Conservation (phyloP, 2,329 filamentous ascomycete genomes). For the Aspergillus sp. region DNA sequence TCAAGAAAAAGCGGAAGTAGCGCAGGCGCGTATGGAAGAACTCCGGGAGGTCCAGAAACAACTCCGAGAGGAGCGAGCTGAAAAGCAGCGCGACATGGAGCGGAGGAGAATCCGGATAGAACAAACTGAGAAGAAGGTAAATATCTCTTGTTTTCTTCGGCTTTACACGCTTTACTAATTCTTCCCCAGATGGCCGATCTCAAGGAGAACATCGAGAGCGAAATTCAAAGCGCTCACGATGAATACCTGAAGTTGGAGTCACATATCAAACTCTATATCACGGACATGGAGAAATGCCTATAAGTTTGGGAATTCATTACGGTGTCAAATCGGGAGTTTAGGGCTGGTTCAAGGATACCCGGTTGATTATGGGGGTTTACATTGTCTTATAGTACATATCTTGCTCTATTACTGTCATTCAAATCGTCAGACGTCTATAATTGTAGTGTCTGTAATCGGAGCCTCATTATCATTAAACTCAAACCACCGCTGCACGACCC, state of each 20-base stretch:
- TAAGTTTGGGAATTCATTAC: slow-evolving; percentile 27
- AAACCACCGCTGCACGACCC: slow-evolving; percentile 69
- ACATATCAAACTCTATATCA: slow-evolving; percentile 96
- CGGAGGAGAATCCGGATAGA: slow-evolving; percentile 89
- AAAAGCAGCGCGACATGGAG: slow-evolving; percentile 91
- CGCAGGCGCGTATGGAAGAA: slow-evolving; percentile 88
- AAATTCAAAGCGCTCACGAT: slow-evolving; percentile 85
- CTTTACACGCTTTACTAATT: slow-evolving; percentile 22
- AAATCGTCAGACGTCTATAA: slow-evolving; percentile 9
- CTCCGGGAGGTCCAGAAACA: slow-evolving; percentile 76
- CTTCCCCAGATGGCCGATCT: slow-evolving; percentile 82
- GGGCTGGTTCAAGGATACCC: slow-evolving; percentile 44
- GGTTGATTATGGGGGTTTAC: slow-evolving; percentile 30
- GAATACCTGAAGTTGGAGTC: slow-evolving; percentile 98
- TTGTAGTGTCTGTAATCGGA: background rate
- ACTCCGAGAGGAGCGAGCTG: slow-evolving; percentile 79
- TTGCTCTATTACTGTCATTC: background rate
- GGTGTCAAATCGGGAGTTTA: slow-evolving; percentile 38
- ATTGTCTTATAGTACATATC: slow-evolving; percentile 26
- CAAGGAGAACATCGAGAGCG: slow-evolving; percentile 95
- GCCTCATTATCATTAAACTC: slow-evolving; percentile 48
- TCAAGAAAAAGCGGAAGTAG: slow-evolving; percentile 75
- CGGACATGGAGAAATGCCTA: slow-evolving; percentile 94
- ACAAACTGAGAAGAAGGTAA: slow-evolving; percentile 97
- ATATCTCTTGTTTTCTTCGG: slow-evolving; percentile 2